Conservation (phyloP, 192 early-diverging fungal species). For the Coemansia sp. region DNA sequence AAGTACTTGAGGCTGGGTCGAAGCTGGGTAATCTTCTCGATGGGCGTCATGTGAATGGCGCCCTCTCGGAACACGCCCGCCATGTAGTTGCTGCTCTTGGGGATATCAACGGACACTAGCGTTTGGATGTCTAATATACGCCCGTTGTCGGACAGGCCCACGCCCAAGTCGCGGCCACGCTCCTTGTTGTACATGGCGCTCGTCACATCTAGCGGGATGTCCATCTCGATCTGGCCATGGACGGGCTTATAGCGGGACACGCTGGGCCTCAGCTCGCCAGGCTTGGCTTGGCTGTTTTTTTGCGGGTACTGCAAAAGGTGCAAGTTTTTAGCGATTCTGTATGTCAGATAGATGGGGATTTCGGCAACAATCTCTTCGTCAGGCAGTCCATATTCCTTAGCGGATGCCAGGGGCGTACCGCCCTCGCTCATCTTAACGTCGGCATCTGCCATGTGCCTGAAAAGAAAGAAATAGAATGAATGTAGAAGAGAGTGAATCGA, state of each 20-base stretch:
- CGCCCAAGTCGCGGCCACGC: constrained; percentile 75
- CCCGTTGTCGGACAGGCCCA: constrained; percentile 74
- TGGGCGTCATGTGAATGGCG: constrained; percentile 87
- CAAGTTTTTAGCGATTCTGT: constrained; percentile 68
- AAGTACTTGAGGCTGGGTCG: constrained; percentile 89
- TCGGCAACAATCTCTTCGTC: constrained; percentile 74
- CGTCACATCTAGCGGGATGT: constrained; percentile 77
- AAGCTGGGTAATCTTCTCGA: constrained; percentile 77
- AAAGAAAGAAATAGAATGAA: background rate
- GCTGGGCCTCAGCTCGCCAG: constrained; percentile 55
- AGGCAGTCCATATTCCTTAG: constrained; percentile 44
- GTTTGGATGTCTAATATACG: constrained; percentile 82
- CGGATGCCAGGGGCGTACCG: constrained; percentile 5
- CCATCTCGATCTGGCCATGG: constrained; percentile 82
- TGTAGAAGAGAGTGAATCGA: too few species aligned
- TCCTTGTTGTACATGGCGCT: constrained; percentile 76
- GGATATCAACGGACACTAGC: constrained; percentile 75
- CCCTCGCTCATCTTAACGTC: constrained; percentile 7
- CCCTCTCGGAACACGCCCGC: constrained; percentile 79
- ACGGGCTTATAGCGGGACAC: constrained; percentile 83
- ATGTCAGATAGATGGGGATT: constrained; percentile 81
- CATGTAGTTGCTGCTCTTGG: constrained; percentile 79
- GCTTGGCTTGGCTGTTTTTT: constrained; percentile 40
- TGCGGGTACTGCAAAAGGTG: constrained; percentile 88
- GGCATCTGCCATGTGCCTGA: background rate